Evolutionary conservation across 2,329 filamentous ascomycete species (phyloP), one percentile per base, ranked within the genome.

Genomic region (Bisporella sp.): DNA sequence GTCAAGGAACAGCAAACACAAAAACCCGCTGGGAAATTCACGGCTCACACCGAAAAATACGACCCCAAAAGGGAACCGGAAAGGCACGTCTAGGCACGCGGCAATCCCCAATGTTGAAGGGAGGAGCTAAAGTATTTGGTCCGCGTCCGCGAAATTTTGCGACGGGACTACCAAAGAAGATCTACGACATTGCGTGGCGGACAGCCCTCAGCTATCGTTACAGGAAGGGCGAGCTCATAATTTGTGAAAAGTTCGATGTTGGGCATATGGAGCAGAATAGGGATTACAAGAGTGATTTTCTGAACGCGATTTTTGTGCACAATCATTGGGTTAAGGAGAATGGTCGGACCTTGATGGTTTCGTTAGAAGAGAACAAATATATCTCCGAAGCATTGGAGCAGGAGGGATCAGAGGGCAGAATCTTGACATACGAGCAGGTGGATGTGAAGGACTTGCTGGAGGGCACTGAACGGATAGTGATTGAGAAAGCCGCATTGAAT

Each of bases 391-490:
- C 84, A 33, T 73, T 96, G 64, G 76, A 78, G 47, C 71, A 79
- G 52, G 70, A 84, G 54, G 79, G 77, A 6, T 72, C 79, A 62
- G 78, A 90, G 54, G 89, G 87, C 21, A 79, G 82, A 50, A 84
- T 85, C 6, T 72, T 90, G 59, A 77, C 80, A 51, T 74, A 85
- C 52, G 73, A 77, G n/a, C 86, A 95, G 55, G 89, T 99, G 35
- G 93, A 97, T 69, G 89, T 99, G 55, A 99, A 97, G 78, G 88
- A 97, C 67, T 70, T 99, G 57, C 71, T 99, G 58, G 88, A 93
- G 73, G 35, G 35, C 8, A 83, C 85, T 48, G 87, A 87, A 48
- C 82, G 90, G 62, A 73, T 99, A 54, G 83, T 99, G 53, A 82
- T 99, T 62, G 93, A 99, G 78, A 81, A 86, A 67, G 71, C 73